Evolutionary conservation across 805 yeast genomes (phyloP).

Genomic region (Dipodascopsis uninucleata): DNA sequence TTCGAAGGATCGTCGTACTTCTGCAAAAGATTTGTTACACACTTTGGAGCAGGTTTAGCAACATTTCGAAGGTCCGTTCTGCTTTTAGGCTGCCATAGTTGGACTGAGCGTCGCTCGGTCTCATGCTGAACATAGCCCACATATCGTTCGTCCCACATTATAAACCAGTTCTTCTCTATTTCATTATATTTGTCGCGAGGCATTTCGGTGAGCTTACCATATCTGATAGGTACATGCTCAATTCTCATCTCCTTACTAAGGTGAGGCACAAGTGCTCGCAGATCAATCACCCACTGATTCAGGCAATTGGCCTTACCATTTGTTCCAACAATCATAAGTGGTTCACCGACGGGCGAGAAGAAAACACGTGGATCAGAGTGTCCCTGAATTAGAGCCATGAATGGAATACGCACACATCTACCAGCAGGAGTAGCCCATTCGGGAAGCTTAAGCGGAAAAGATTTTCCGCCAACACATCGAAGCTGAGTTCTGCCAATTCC

Average conservation of each 20-base stretch:
- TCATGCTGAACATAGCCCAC: conserved; percentile 15
- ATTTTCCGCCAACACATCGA: conserved; percentile 1
- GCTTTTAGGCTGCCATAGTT: neutral
- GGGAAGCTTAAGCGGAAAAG: neutral
- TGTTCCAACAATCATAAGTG: conserved; percentile 25
- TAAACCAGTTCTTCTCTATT: conserved; percentile 24
- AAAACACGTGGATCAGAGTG: conserved; percentile 22
- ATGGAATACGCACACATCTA: conserved; percentile 2
- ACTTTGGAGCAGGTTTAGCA: conserved; percentile 1
- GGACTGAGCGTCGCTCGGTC: conserved; percentile 10
- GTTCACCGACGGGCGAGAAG: conserved; percentile 25
- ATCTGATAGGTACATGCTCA: conserved; percentile 13
- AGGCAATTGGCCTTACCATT: conserved; percentile 19
- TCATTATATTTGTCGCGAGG: conserved; percentile 6
- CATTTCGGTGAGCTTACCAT: conserved; percentile 16
- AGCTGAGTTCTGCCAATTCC: conserved; percentile 10
- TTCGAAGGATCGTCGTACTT: neutral
- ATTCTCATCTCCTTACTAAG: conserved; percentile 8
- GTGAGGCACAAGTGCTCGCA: conserved; percentile 18
- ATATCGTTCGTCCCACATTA: conserved; percentile 14
- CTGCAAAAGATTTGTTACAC: conserved; percentile 2
- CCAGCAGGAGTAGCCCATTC: conserved; percentile 11
- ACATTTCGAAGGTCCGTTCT: neutral
- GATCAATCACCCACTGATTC: conserved; percentile 17
- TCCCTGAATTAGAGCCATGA: conserved; percentile 8